These are phyloP conservation scores for Posidonia australis DNA, from an alignment of 106 monocot species.

Conservation along the genomic window DNA sequence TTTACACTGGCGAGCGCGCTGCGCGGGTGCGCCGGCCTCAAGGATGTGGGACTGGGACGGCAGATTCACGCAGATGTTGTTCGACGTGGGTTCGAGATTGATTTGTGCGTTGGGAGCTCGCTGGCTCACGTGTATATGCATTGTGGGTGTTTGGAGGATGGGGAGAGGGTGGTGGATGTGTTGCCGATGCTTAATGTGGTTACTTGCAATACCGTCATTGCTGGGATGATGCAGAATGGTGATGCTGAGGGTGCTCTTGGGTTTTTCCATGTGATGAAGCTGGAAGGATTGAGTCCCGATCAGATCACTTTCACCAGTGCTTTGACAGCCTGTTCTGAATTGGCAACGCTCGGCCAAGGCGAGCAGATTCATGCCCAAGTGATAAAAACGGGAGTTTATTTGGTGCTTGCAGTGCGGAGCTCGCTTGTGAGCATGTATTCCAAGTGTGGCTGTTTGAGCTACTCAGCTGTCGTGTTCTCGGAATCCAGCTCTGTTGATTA, in stretches of 20 bases:
- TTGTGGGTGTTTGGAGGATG: constrained; percentile 33
- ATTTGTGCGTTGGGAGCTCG: constrained; percentile 59
- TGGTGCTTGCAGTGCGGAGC: constrained; percentile 32
- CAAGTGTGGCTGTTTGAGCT: constrained; percentile 53
- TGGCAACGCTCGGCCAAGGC: constrained; percentile 50
- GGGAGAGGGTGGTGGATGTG: constrained; percentile 36
- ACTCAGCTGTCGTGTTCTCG: constrained; percentile 22
- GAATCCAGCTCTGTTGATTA: constrained; percentile 27
- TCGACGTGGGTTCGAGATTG: constrained; percentile 27
- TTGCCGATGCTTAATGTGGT: constrained; percentile 42
- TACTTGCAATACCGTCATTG: constrained; percentile 59
- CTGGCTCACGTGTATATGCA: constrained; percentile 85
- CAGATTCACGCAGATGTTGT: constrained; percentile 47
- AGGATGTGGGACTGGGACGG: constrained; percentile 26
- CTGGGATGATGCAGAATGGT: constrained; percentile 60
- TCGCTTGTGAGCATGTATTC: constrained; percentile 81
- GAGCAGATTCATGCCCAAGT: constrained; percentile 55
- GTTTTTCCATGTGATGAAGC: constrained; percentile 48
- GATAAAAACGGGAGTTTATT: constrained; percentile 33
- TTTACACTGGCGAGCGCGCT: constrained; percentile 55
- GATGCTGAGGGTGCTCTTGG: constrained; percentile 47
- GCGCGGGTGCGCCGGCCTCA: constrained; percentile 43
- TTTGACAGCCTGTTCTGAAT: constrained; percentile 55
- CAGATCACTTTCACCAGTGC: constrained; percentile 48
- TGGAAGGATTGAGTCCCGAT: constrained; percentile 32